Percentiles rank a stretch among this genome's conserved stretches.
Conservation (phyloP, 257 asterid species). For the Nicotiana paniculata region DNA sequence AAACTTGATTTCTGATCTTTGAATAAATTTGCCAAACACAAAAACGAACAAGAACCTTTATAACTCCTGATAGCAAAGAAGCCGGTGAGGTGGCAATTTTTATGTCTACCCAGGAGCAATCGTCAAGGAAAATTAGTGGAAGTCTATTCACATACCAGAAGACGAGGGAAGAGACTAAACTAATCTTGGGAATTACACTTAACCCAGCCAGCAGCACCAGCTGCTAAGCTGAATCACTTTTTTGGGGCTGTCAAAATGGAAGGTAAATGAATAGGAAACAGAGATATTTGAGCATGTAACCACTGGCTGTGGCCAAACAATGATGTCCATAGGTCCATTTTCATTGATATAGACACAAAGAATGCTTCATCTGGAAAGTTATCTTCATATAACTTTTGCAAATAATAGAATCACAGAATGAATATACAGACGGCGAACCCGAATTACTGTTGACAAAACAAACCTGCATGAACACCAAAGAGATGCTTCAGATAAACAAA, state of each 20-base stretch:
- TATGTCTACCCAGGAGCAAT: not conserved
- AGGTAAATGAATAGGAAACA: slow-evolving; percentile 3
- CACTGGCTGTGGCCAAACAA: slow-evolving; percentile 11
- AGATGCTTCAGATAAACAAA: slow-evolving; percentile 53
- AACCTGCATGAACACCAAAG: slow-evolving; percentile 84
- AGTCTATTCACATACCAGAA: not conserved
- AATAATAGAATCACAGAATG: slow-evolving; percentile 32
- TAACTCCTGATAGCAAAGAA: not conserved
- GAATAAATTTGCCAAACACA: not conserved
- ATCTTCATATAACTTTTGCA: slow-evolving; percentile 33
- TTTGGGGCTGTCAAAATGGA: not conserved
- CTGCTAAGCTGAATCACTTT: slow-evolving; percentile 3
- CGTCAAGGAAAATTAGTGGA: not conserved
- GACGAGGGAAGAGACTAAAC: not conserved
- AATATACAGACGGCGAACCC: slow-evolving; percentile 49
- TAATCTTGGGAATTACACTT: slow-evolving; percentile 1
- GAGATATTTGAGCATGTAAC: slow-evolving; percentile 2
- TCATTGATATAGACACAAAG: slow-evolving; percentile 11
- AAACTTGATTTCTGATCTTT: not conserved
- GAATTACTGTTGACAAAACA: slow-evolving; percentile 59
- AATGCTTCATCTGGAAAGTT: slow-evolving; percentile 18
- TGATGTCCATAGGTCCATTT: slow-evolving; percentile 12
- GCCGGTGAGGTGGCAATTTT: not conserved
- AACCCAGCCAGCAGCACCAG: not conserved
- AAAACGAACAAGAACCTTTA: not conserved